Percentiles rank a stretch among this genome's conserved stretches.
phyloP scores from a whole-genome alignment of 176 grass and related monocot genomes.

The Triticum aestivum region IWGSC_CS_RefSeq_v2.1 NC_057798.1:208668287-208668786 shows the following conservation, averaged over 20 bases:
- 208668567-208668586: conserved; percentile 10
- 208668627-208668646: not conserved
- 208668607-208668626: not conserved
- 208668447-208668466: conserved; percentile 25
- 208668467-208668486: conserved; percentile 13
- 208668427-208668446: conserved; percentile 31
- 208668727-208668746: not conserved
- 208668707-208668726: not conserved
- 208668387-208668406: not conserved
- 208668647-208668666: not conserved
- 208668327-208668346: not conserved
- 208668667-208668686: too few relatives aligned
- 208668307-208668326: conserved; percentile 25
- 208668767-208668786: not conserved
- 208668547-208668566: conserved; percentile 16
- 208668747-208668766: not conserved
- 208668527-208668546: conserved; percentile 10
- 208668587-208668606: not conserved
- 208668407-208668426: not conserved
- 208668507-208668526: conserved; percentile 20
- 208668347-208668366: not conserved
- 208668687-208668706: too few relatives aligned
- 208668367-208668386: not conserved
- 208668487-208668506: conserved; percentile 37
- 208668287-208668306: conserved; percentile 57